Base-by-base conservation (phyloP, 2,329 filamentous ascomycete genomes). In the Calonectria hawksworthii region DNA sequence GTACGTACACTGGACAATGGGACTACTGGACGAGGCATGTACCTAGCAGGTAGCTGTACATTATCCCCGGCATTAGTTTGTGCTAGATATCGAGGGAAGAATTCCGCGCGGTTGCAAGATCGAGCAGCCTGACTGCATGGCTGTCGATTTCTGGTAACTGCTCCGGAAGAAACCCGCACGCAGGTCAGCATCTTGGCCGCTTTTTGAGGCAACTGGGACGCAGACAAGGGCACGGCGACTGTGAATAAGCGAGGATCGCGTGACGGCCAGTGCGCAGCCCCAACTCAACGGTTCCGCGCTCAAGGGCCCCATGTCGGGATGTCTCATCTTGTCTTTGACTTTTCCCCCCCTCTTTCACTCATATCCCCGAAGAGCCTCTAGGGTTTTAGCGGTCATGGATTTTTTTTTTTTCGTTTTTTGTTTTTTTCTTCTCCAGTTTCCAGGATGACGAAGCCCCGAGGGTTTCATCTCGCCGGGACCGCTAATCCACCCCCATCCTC, bases 201-300 rank as follows among this genome's bases (percentile, higher is more conserved):
- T 41, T 65, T 50, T 63, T 26, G 61, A 65, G 61, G 50, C 50
- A 26, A 41, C 51, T 54, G 21, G 63, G 47, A 65, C 68, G 38
- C 38, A 13, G 56, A 38, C 56, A 41, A 63, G 56, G 56, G 56
- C 56, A 41, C 23, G 38, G 23, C 56, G 34, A 63, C 56, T 16
- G 56, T n/a, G 41, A 63, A 72, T 73, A 73, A 77, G 79, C 72
- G 70, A 72, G 74, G 74, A 74, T 76, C 72, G 68, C 63, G 63
- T 56, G 54, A 74, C 54, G 71, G 72, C 71, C 72, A 70, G 47
- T 71, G 74, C 74, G 68, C 51, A 72, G 70, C 65, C 51, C 68
- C 66, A 71, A 61, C 71, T 74, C 65, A 65, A 72, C 68, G 68
- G 72, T 73, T 73, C 66, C 71, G 71, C 71, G 63, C 32, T 61